Conservation (phyloP, 2,329 filamentous ascomycete genomes). For the Zasmidium citrigriseum region DNA sequence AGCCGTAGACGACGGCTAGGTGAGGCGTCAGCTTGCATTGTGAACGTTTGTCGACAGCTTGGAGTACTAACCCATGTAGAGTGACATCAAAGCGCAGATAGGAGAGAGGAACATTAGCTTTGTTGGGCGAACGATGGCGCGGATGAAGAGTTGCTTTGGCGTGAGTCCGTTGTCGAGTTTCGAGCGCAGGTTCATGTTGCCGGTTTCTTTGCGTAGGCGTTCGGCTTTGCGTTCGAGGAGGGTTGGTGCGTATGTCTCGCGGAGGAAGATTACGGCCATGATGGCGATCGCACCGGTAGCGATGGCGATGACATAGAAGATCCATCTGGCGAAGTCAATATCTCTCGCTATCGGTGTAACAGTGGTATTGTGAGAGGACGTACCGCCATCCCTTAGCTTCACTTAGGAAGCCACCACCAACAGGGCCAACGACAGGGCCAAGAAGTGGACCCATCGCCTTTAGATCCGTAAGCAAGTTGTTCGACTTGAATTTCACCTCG, state of each 20-base stretch:
- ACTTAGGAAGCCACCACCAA: slow-evolving; percentile 64
- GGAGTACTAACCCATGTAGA: too few species aligned
- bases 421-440: slow-evolving; percentile 51
- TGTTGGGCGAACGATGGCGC: slow-evolving; percentile 55
- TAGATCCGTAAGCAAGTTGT: too few species aligned
- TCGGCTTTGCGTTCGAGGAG: slow-evolving; percentile 50
- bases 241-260: slow-evolving; percentile 51
- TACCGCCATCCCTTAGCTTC: slow-evolving; percentile 70
- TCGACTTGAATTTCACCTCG: too few species aligned
- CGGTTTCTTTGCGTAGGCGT: slow-evolving; percentile 51
- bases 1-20: slow-evolving; percentile 29
- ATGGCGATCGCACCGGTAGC: slow-evolving; percentile 35
- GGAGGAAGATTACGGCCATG: slow-evolving; percentile 40
- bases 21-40: too few species aligned
- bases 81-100: slow-evolving; percentile 25
- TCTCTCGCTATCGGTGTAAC: neutral
- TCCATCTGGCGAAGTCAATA: slow-evolving; percentile 36
- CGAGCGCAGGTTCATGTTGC: slow-evolving; percentile 42
- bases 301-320: slow-evolving; percentile 67
- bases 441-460: slow-evolving; percentile 3
- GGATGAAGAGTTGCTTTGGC: slow-evolving; percentile 42
- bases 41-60: too few species aligned
- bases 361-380: neutral
- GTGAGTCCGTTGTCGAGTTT: slow-evolving; percentile 43
- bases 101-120: slow-evolving; percentile 31